These are phyloP conservation scores for Alternaria gaisen DNA, from an alignment of 2,329 filamentous ascomycete genomes.

Conservation along the genomic window DNA sequence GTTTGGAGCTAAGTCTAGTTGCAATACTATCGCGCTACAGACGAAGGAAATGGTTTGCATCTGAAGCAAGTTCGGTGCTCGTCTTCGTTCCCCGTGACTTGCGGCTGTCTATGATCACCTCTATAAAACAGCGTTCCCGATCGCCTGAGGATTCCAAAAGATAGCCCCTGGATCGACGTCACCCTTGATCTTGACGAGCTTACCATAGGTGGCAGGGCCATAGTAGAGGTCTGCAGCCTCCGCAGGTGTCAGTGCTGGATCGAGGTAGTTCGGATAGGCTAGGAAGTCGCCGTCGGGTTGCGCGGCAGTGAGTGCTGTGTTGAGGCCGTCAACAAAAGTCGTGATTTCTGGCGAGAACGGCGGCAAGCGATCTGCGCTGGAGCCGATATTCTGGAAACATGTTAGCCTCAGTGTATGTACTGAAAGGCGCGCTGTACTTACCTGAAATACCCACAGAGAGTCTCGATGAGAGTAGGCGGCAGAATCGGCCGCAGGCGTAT, in stretches of 20 bases:
- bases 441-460: conserved; percentile 13
- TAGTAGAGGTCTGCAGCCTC: conserved; percentile 11
- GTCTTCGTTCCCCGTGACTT: too few species aligned
- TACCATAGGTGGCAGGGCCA: conserved; percentile 5
- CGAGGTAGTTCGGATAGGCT: conserved; percentile 14
- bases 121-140: conserved; percentile 1
- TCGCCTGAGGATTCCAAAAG: conserved; percentile 14
- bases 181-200: conserved; percentile 3
- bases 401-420: too few species aligned
- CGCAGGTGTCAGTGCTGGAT: conserved; percentile 10
- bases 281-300: conserved; percentile 13
- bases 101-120: too few species aligned
- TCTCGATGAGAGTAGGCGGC: conserved; percentile 11
- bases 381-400: conserved; percentile 4
- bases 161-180: background rate
- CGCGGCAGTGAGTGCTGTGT: conserved; percentile 5
- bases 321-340: conserved; percentile 10
- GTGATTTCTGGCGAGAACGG: conserved; percentile 8
- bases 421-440: background rate
- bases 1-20: too few species aligned
- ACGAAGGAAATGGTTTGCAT: too few species aligned
- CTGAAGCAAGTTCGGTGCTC: too few species aligned
- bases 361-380: conserved; percentile 3
- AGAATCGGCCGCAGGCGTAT: background rate
- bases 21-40: too few species aligned